Evolutionary conservation across 495 filamentous ascomycete species (phyloP).

Genomic region (Tuber microsphaerosporum): DNA sequence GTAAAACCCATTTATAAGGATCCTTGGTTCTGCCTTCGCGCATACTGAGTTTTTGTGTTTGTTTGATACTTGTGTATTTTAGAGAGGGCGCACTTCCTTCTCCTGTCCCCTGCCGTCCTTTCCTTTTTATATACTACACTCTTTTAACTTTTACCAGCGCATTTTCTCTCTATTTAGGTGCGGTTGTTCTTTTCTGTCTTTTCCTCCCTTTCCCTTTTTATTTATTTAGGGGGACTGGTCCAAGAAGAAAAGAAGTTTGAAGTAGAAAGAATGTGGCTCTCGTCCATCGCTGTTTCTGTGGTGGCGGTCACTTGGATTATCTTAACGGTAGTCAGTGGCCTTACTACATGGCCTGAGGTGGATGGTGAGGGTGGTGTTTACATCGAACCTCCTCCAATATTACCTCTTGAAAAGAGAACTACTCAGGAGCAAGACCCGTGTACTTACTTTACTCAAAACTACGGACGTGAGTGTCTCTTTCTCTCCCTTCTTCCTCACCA

Average conservation of each 20-base stretch:
- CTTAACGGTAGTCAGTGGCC: neutral
- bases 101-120: neutral
- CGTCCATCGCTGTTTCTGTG: neutral
- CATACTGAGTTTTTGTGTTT: neutral
- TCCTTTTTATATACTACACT: neutral
- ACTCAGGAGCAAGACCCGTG: constrained; percentile 9
- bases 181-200: neutral
- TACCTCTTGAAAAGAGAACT: neutral
- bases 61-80: neutral
- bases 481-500: neutral
- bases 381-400: neutral
- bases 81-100: neutral
- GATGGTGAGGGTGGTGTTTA: neutral
- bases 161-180: neutral
- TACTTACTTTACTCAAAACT: constrained; percentile 14
- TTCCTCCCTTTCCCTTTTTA: neutral
- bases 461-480: neutral
- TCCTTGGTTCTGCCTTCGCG: neutral
- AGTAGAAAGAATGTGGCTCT: neutral
- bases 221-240: neutral
- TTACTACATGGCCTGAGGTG: neutral
- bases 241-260: neutral
- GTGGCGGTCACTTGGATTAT: neutral
- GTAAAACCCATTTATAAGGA: neutral
- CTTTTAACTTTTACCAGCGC: neutral